Base-by-base conservation (phyloP, 345 rosid species). In the Corchorus olitorius region DNA sequence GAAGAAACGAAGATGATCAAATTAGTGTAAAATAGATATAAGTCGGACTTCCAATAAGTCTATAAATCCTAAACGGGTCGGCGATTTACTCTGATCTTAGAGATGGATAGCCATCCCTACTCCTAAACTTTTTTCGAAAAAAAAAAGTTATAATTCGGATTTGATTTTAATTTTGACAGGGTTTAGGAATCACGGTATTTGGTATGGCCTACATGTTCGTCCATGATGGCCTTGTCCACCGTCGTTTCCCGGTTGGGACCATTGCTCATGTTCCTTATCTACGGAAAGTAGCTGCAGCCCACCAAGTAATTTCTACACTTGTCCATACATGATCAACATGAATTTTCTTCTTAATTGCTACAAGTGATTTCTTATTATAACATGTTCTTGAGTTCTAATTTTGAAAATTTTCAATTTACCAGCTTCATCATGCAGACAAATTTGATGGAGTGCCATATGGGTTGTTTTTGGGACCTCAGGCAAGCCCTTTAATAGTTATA, bases 141-240 rank as follows among this genome's bases (percentile, higher is more conserved):
- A n/a, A n/a, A n/a, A n/a, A n/a, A n/a, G 27, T 27, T 27, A 39
- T 39, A 6, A 3, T 39, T 39, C 0, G n/a, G 39, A 1, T 4
- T 60, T 14, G 39, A 1, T 4, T 60, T 14, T 33, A 3, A 0
- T 11, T 12, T 14, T 52, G 5, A 4, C 78, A 88, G 94, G 94
- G 94, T 3, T 78, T 90, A 4, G 94, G 94, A 27, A 87, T 87
- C 55, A 90, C 94, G 2, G 81, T 87, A 53, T 90, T 87, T 73
- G 92, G 94, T 2, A 90, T 90, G 77, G 94, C 94, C 73, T 90
- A 90, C 82, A 88, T 90, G 94, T 86, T 90, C 39, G 88, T 90
- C 53, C 94, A 90, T 34, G 94, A 88, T 22, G 94, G 94, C 1
- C 85, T 90, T 17, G 94, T 90, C 39, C 94, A 90, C 80, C 87